Evolutionary conservation across 148 eudicot genomes (phyloP), one percentile per base, ranked within the genome.

Genomic region (Polygonum maritimum): DNA sequence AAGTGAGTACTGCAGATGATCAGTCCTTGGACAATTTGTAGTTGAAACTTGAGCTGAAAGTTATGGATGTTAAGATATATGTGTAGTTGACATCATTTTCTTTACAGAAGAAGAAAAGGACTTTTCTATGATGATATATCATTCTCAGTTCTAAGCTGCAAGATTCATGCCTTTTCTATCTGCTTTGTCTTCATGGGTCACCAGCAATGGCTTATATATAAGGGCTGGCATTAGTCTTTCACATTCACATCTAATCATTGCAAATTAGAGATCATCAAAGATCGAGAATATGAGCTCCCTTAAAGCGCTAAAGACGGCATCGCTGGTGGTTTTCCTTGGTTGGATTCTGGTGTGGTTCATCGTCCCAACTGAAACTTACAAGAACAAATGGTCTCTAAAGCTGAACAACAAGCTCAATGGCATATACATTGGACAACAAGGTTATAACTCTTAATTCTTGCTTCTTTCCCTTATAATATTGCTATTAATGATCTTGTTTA

Each of bases 321-420:
- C 87, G 39, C 48, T 86, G n/a, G 9, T 84, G 55, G 75, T 87
- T 21, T 85, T 88, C 72, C 74, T 82, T 6, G 90, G 86, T 36
- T 90, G 87, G 84, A 84, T 88, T 76, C 69, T 90, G 7, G 71
- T 88, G 18, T 90, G 95, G 95, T 76, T 87, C 78, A 73, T 88
- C 80, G 55, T 87, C 65, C 90, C 95, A 21, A 85, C 88, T 76
- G 80, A 85, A 44, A 49, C 74, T 9, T 90, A 81, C 85, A 88
- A 84, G 80, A 9, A 73, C 26, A 41, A 63, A 8, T 90, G 95
- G 95, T 73, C 83, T 63, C 92, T 86, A 8, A 76, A 48, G 51
- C 75, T 90, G 21, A 48, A 72, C 75, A 44, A 41, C 8, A n/a
- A 72, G 52, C 54, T 72, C 36, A 72, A 72, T 9, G 52, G 52